These are phyloP conservation scores for Wickerhamiella hasegawae DNA, from an alignment of 805 yeast genomes.

Conservation along the genomic window DNA sequence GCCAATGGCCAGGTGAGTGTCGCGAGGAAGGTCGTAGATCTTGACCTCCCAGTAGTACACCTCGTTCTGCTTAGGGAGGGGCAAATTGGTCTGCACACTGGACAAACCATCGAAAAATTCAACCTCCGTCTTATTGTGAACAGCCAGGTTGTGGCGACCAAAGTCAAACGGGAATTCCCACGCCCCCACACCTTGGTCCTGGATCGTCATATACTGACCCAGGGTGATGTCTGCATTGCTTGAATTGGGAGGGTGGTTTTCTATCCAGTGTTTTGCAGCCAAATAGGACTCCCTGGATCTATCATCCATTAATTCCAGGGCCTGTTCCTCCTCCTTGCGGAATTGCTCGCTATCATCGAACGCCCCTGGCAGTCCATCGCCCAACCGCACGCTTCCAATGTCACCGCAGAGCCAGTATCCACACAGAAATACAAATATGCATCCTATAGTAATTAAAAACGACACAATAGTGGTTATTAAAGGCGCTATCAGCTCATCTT, in stretches of 20 bases:
- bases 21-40: constrained; percentile 49
- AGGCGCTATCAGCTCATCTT: constrained; percentile 1
- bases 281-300: constrained; percentile 41
- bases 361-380: constrained; percentile 36
- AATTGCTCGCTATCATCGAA: constrained; percentile 48
- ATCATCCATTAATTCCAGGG: constrained; percentile 46
- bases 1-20: constrained; percentile 50
- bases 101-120: constrained; percentile 37
- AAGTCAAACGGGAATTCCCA: constrained; percentile 56
- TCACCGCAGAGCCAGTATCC: constrained; percentile 8
- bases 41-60: constrained; percentile 84
- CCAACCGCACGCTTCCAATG: constrained; percentile 20
- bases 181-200: constrained; percentile 77
- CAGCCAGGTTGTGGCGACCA: constrained; percentile 35
- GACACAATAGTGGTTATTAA: constrained; percentile 5
- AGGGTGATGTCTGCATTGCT: constrained; percentile 29
- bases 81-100: constrained; percentile 65
- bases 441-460: constrained; percentile 6
- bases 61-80: constrained; percentile 67
- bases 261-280: constrained; percentile 37
- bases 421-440: constrained; percentile 6
- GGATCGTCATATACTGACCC: constrained; percentile 50
- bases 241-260: constrained; percentile 28
- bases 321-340: constrained; percentile 43
- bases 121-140: constrained; percentile 47